Evolutionary conservation across 176 grass and related monocot genomes (phyloP).

Genomic region (Olyra latifolia): DNA sequence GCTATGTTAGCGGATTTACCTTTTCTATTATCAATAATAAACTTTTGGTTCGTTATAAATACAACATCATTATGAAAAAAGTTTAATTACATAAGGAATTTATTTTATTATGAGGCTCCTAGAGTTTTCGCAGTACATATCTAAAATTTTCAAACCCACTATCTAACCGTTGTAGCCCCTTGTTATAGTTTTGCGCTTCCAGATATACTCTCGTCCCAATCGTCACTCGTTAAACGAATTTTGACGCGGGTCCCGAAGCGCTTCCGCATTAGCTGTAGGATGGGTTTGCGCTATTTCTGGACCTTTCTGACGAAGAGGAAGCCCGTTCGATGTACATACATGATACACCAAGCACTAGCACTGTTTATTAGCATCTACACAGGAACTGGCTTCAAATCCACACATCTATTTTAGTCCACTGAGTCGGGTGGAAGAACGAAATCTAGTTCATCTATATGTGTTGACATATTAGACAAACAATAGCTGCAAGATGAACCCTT

Average conservation of each 20-base stretch:
- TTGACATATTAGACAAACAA: constrained; percentile 54
- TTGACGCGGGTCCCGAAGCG: background rate
- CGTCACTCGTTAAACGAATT: no score
- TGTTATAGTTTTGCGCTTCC: background rate
- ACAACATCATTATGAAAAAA: no score
- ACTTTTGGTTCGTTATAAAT: background rate
- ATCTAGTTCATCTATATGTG: constrained; percentile 30
- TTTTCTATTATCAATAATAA: background rate
- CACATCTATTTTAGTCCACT: background rate
- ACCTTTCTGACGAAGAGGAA: no score
- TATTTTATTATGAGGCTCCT: background rate
- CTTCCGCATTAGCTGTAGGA: background rate
- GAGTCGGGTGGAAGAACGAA: background rate
- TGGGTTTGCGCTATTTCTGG: background rate
- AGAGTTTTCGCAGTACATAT: background rate
- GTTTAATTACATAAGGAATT: no score
- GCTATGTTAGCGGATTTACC: background rate
- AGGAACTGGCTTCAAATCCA: background rate
- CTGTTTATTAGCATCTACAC: constrained; percentile 18
- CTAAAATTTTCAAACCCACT: background rate
- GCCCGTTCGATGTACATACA: background rate
- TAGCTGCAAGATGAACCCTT: constrained; percentile 51
- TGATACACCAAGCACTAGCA: background rate
- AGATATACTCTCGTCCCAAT: no score
- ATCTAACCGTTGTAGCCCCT: background rate